Conservation (phyloP, 73 alveolate species). For the Strombidium stylifer region DNA sequence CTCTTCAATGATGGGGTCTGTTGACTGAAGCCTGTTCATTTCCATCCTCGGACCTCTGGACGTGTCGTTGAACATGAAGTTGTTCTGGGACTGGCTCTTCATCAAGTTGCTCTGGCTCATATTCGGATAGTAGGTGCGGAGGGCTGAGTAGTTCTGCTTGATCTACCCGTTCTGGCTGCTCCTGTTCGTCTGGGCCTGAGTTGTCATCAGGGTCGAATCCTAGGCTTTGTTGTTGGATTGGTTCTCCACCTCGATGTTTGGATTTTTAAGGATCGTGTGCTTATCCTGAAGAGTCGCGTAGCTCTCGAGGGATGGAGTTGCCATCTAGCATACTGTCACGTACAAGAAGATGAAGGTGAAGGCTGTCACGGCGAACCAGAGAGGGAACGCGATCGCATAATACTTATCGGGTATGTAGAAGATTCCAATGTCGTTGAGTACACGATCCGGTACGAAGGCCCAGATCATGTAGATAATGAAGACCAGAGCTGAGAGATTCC, state of each 20-base stretch:
- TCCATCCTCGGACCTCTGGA: too few species aligned
- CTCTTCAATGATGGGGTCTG: too few species aligned
- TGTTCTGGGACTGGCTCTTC: too few species aligned
- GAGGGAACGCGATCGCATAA: constrained; percentile 31
- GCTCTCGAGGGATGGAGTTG: constrained; percentile 3
- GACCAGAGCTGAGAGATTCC: constrained; percentile 13
- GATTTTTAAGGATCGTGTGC: background rate
- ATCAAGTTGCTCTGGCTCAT: too few species aligned
- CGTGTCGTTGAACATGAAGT: too few species aligned
- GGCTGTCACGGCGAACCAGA: constrained; percentile 20
- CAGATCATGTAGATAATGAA: constrained; percentile 20
- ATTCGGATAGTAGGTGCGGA: too few species aligned
- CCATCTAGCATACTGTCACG: constrained; percentile 1
- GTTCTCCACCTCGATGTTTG: too few species aligned
- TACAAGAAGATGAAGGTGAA: background rate
- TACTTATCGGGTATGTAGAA: constrained; percentile 30
- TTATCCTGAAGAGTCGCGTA: constrained; percentile 22
- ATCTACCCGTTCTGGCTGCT: too few species aligned
- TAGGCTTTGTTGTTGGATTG: too few species aligned
- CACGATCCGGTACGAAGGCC: constrained; percentile 24
- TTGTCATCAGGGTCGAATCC: background rate
- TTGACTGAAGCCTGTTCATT: too few species aligned
- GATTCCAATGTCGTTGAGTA: constrained; percentile 9
- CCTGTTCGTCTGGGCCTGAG: too few species aligned
- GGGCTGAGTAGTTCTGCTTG: too few species aligned